Base-by-base conservation (phyloP, 306 rosid species). In the Lathyrus oleraceus region DNA sequence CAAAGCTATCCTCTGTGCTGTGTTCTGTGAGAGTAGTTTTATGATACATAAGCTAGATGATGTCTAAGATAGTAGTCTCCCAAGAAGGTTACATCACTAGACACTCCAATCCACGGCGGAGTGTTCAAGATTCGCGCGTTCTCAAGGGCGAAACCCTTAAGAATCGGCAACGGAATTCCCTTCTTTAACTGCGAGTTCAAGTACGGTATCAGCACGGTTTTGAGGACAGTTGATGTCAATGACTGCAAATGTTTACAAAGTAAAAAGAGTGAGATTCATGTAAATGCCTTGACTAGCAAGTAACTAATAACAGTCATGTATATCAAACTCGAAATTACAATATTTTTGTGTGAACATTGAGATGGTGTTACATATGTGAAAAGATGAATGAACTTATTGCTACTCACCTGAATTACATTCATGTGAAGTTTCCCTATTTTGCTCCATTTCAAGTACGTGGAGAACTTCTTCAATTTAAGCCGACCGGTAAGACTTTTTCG, bases 391-490 rank as follows among this genome's bases (percentile, higher is more conserved):
- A 36, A 30, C 42, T 51, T 64, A 32, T 40, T 54, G 47, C 39
- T 53, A 38, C 61, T 49, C 81, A 94, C 98, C 96, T 94, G 84
- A 76, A 90, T 70, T 8, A 87, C 84, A 63, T 21, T 70, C 73
- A 88, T 79, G 71, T 75, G 91, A 20, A 93, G 65, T 39, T 70
- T 67, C 21, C 96, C 98, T 65, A 94, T 84, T 79, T 80, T 85
- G 81, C 97, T 94, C 98, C 97, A 94, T 70, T 87, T 87, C 79
- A 94, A 80, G 68, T 67, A 1, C 36, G 87, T 59, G 1, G 84
- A 53, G 66, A 88, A 85, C 74, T 73, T 79, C 61, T 76, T 72
- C 85, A 94, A 69, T 67, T 60, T 76, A 71, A 90, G 87, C 35
- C 62, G 70, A 44, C 94, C 96, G 21, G 84, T 67, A 72, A 90